Evolutionary conservation across 257 asterid genomes (phyloP).

Genomic region (Paraleonurus japonicus): DNA sequence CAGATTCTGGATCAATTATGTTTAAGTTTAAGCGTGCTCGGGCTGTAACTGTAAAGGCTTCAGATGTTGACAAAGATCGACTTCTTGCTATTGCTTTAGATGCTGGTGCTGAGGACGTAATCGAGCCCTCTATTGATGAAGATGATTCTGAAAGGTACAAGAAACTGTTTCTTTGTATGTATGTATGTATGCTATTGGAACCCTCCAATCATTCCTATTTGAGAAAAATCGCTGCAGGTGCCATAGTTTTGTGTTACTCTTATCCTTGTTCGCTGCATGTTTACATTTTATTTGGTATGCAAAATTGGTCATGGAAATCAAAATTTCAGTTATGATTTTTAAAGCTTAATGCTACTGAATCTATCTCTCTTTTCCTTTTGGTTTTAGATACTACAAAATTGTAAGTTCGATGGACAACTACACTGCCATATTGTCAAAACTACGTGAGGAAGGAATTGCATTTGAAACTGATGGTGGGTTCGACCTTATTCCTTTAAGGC

Average conservation of each 20-base stretch:
- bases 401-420: slow-evolving; percentile 74
- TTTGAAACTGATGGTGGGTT: slow-evolving; percentile 81
- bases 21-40: slow-evolving; percentile 82
- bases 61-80: slow-evolving; percentile 64
- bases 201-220: background rate
- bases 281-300: background rate
- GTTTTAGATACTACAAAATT: slow-evolving; percentile 55
- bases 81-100: slow-evolving; percentile 81
- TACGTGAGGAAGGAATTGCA: slow-evolving; percentile 72
- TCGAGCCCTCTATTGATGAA: slow-evolving; percentile 67
- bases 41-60: slow-evolving; percentile 63
- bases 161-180: slow-evolving; percentile 4
- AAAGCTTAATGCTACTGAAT: background rate
- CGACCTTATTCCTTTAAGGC: slow-evolving; percentile 69
- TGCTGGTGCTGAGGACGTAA: slow-evolving; percentile 87
- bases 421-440: slow-evolving; percentile 53
- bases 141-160: slow-evolving; percentile 66
- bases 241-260: background rate
- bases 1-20: slow-evolving; percentile 91
- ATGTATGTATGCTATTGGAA: background rate
- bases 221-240: background rate
- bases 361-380: slow-evolving; percentile 6
- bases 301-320: background rate
- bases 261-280: background rate
- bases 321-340: background rate